These are phyloP conservation scores for Telfairia occidentalis DNA, from an alignment of 331 rosid species.

Conservation along the genomic window DNA sequence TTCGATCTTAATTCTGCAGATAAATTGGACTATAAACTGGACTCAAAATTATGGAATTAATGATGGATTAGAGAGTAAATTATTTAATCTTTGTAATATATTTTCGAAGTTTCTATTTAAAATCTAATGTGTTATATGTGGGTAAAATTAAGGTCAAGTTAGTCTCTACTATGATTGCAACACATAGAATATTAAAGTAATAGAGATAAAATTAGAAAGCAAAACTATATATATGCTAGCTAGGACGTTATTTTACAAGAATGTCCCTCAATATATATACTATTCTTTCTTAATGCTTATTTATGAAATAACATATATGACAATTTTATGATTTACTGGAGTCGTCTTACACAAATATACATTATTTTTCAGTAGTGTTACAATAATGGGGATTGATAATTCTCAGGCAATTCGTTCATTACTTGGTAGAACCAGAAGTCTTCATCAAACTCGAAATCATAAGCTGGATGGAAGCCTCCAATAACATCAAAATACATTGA, in stretches of 20 bases:
- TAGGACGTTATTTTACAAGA: too few relatives aligned
- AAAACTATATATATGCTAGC: too few relatives aligned
- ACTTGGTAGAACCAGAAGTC: background rate
- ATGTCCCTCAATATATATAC: too few relatives aligned
- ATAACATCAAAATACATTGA: background rate
- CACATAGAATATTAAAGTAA: too few relatives aligned
- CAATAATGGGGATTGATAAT: background rate
- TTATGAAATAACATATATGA: background rate
- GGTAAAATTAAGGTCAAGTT: too few relatives aligned
- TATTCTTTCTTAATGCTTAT: background rate
- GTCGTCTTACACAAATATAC: background rate
- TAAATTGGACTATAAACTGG: background rate
- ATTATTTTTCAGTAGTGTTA: background rate
- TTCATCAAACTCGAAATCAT: background rate
- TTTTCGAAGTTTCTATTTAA: background rate
- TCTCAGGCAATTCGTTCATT: slow-evolving; percentile 1
- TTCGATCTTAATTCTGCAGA: too few relatives aligned
- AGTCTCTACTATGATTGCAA: too few relatives aligned
- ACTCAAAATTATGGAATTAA: too few relatives aligned
- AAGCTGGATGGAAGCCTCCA: background rate
- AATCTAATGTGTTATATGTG: too few relatives aligned
- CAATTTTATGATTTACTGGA: background rate
- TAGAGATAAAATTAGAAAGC: too few relatives aligned
- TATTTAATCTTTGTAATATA: too few relatives aligned
- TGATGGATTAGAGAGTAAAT: background rate